A percentile compares a stretch with the other conserved stretches of the same genome.
Evolutionary conservation across 805 yeast species (phyloP).

Genomic region (Torulaspora franciscae): DNA sequence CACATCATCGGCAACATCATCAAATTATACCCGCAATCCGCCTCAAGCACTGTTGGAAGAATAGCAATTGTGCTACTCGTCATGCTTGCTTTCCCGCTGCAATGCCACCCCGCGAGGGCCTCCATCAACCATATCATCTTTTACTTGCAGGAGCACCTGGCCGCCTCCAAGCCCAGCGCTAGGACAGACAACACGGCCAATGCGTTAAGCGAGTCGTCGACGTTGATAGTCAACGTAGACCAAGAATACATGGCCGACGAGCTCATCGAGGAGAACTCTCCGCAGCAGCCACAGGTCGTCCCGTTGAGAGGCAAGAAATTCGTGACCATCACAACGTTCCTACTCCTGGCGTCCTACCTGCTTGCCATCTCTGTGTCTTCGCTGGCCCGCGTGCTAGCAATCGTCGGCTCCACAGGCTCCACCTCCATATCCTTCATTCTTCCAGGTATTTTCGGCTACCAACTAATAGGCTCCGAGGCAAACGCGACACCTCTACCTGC

Average conservation of each 20-base stretch:
- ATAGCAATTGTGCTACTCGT: conserved; percentile 77
- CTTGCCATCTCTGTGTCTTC: conserved; percentile 58
- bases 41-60: conserved; percentile 72
- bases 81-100: conserved; percentile 79
- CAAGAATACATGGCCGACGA: conserved; percentile 24
- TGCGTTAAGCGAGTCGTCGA: conserved; percentile 4
- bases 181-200: conserved; percentile 5
- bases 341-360: conserved; percentile 47
- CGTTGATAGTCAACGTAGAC: conserved; percentile 4
- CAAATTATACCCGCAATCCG: conserved; percentile 61
- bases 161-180: not conserved
- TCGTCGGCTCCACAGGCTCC: conserved; percentile 79
- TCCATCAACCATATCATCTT: conserved; percentile 69
- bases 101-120: conserved; percentile 85
- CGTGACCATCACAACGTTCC: conserved; percentile 43
- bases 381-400: conserved; percentile 61
- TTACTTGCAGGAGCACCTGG: conserved; percentile 35
- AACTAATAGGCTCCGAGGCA: conserved; percentile 24
- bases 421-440: conserved; percentile 69
- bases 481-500: conserved; percentile 19
- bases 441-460: conserved; percentile 69
- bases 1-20: conserved; percentile 75
- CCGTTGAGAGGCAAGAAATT: conserved; percentile 40
- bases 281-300: conserved; percentile 17
- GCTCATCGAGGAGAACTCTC: conserved; percentile 32